A percentile compares a stretch with the other conserved stretches of the same genome.
Evolutionary conservation across 352 stramenopile species (phyloP).

Genomic region (Phytophthora ramorum): DNA sequence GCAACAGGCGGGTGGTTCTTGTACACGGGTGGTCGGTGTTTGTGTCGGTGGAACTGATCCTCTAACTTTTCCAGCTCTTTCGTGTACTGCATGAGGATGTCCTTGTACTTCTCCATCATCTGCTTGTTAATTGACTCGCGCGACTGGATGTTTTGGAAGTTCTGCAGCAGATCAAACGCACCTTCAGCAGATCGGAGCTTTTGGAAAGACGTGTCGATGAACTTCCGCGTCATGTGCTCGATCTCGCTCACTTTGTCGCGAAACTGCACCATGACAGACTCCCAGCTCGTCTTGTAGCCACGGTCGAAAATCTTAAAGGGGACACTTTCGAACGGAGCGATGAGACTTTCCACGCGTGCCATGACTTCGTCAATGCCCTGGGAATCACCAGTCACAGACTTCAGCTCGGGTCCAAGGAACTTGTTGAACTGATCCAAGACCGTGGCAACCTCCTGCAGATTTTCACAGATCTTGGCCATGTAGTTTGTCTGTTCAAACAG

Average conservation of each 20-base stretch:
- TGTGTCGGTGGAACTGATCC: constrained; percentile 90
- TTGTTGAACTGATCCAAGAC: constrained; percentile 96
- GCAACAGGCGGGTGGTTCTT: constrained; percentile 94
- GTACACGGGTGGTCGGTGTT: constrained; percentile 88
- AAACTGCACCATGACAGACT: constrained; percentile 95
- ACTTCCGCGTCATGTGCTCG: constrained; percentile 94
- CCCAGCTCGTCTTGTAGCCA: constrained; percentile 95
- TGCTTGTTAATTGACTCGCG: constrained; percentile 96
- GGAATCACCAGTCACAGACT: constrained; percentile 94
- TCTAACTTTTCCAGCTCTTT: constrained; percentile 94
- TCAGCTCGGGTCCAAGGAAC: constrained; percentile 96
- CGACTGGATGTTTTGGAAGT: constrained; percentile 97
- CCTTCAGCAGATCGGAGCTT: constrained; percentile 95
- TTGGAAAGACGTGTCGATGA: constrained; percentile 97
- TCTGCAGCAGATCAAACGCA: constrained; percentile 96
- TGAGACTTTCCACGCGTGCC: constrained; percentile 82
- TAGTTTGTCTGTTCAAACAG: constrained; percentile 97
- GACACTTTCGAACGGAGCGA: constrained; percentile 89
- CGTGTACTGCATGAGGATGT: constrained; percentile 96
- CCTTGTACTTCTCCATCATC: constrained; percentile 97
- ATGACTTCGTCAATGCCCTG: constrained; percentile 96
- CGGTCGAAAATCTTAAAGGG: constrained; percentile 95
- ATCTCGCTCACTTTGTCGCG: constrained; percentile 94
- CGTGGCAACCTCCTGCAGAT: constrained; percentile 93
- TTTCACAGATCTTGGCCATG: constrained; percentile 96